Conservation (phyloP, 106 monocot species). For the Narthecium ossifragum region DNA sequence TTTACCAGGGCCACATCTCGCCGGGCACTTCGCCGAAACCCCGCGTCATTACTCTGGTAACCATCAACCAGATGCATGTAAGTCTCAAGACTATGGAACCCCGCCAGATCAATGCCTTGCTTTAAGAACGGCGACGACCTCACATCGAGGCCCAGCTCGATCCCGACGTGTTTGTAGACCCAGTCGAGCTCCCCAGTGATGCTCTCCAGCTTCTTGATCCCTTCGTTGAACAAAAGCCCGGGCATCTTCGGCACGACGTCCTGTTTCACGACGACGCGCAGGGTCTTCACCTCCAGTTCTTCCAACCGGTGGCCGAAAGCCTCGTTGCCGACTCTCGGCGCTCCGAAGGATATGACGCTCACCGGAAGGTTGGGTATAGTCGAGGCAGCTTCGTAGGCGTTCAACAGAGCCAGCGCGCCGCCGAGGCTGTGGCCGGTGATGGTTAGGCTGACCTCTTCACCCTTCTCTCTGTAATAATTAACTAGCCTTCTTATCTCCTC, state of each 20-base stretch:
- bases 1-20: slow-evolving; percentile 71
- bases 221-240: slow-evolving; percentile 54
- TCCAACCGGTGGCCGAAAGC: slow-evolving; percentile 33
- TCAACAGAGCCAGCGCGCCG: slow-evolving; percentile 61
- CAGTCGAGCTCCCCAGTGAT: slow-evolving; percentile 24
- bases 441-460: slow-evolving; percentile 62
- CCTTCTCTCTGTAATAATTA: slow-evolving; percentile 23
- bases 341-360: slow-evolving; percentile 54
- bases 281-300: slow-evolving; percentile 31
- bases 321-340: slow-evolving; percentile 62
- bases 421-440: slow-evolving; percentile 81
- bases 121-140: slow-evolving; percentile 48
- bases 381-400: slow-evolving; percentile 47
- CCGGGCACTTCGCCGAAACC: slow-evolving; percentile 27
- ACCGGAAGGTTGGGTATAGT: slow-evolving; percentile 27
- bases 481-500: slow-evolving; percentile 42
- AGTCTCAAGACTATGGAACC: slow-evolving; percentile 58
- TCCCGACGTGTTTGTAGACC: slow-evolving; percentile 50
- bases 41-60: slow-evolving; percentile 11
- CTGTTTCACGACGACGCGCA: slow-evolving; percentile 45
- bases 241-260: slow-evolving; percentile 70
- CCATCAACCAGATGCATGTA: slow-evolving; percentile 73
- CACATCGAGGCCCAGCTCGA: slow-evolving; percentile 36
- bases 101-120: slow-evolving; percentile 20
- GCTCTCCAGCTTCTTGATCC: slow-evolving; percentile 14